Evolutionary conservation across 2,329 filamentous ascomycete species (phyloP).

Genomic region (Dryadomyces quercus-mongolicae): DNA sequence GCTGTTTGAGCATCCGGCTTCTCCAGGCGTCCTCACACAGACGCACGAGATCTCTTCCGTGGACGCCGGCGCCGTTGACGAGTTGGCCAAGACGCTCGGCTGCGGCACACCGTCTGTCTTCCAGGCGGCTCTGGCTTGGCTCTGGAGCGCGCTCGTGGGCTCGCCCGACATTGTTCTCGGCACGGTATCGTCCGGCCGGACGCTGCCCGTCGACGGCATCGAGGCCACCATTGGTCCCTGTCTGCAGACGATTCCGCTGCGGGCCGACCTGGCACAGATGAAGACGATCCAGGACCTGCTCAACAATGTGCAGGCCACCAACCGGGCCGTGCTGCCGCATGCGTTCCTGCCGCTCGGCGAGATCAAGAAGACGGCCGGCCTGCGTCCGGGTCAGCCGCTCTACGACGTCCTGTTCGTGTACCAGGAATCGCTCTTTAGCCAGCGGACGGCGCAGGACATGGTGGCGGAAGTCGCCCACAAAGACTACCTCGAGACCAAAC

Average conservation of each 20-base stretch:
- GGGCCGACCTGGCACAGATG: constrained; percentile 44
- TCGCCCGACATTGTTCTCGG: constrained; percentile 59
- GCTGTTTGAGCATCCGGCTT: constrained; percentile 25
- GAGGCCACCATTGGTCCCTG: constrained; percentile 71
- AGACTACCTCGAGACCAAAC: constrained; percentile 64
- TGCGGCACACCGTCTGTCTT: constrained; percentile 61
- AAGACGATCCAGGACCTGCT: constrained; percentile 48
- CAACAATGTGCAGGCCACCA: constrained; percentile 48
- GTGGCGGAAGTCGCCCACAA: constrained; percentile 46
- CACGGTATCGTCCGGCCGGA: constrained; percentile 71
- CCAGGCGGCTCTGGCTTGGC: constrained; percentile 55
- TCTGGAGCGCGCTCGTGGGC: constrained; percentile 55
- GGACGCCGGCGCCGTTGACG: constrained; percentile 20
- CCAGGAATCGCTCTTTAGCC: constrained; percentile 55
- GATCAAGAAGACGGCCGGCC: constrained; percentile 49
- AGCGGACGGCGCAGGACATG: constrained; percentile 10
- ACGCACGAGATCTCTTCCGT: constrained; percentile 19
- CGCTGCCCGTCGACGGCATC: constrained; percentile 55
- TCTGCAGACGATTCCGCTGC: constrained; percentile 61
- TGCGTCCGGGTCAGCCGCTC: constrained; percentile 42
- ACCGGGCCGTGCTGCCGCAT: constrained; percentile 53
- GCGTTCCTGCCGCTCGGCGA: constrained; percentile 52
- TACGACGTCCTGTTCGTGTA: constrained; percentile 78
- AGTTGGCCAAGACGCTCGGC: constrained; percentile 25
- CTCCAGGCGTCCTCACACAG: constrained; percentile 13